Conservation (phyloP, 2,329 filamentous ascomycete species). For the Trichoderma sp. region DNA sequence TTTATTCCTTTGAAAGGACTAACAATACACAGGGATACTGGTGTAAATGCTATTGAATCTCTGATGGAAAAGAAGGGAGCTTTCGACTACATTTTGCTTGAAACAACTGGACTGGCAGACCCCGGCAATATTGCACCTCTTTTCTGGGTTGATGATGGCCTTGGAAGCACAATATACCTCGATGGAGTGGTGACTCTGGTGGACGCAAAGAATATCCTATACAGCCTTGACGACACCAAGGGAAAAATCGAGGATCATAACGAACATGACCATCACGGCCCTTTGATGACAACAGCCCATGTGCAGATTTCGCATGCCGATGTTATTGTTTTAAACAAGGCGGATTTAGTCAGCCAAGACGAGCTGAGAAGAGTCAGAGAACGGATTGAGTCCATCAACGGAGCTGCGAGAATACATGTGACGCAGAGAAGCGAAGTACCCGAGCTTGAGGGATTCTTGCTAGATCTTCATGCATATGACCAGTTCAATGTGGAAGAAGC, state of each 20-base stretch:
- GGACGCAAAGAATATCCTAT: slow-evolving; percentile 89
- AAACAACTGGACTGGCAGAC: slow-evolving; percentile 93
- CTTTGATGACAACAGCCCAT: slow-evolving; percentile 86
- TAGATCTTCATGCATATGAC: slow-evolving; percentile 93
- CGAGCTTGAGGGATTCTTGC: slow-evolving; percentile 77
- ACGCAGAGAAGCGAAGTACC: slow-evolving; percentile 81
- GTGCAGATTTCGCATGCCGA: slow-evolving; percentile 97
- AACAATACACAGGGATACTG: slow-evolving; percentile 66
- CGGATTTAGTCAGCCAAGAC: slow-evolving; percentile 72
- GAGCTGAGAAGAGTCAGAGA: slow-evolving; percentile 70
- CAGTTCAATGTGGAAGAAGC: slow-evolving; percentile 73
- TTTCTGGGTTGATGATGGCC: slow-evolving; percentile 96
- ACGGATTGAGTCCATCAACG: slow-evolving; percentile 83
- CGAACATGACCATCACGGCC: slow-evolving; percentile 57
- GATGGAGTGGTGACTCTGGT: slow-evolving; percentile 96
- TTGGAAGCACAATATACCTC: slow-evolving; percentile 93
- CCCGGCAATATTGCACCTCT: slow-evolving; percentile 93
- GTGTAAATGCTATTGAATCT: slow-evolving; percentile 92
- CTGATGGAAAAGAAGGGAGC: slow-evolving; percentile 91
- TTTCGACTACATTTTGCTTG: slow-evolving; percentile 96
- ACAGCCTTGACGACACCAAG: slow-evolving; percentile 72
- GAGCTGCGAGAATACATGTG: slow-evolving; percentile 78
- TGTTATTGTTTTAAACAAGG: slow-evolving; percentile 92
- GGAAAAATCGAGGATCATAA: slow-evolving; percentile 56
- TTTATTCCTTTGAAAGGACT: background rate